Percentiles rank a stretch among this genome's conserved stretches.
Evolutionary conservation across 306 rosid species (phyloP).

Genomic region (Mimosa bimucronata): DNA sequence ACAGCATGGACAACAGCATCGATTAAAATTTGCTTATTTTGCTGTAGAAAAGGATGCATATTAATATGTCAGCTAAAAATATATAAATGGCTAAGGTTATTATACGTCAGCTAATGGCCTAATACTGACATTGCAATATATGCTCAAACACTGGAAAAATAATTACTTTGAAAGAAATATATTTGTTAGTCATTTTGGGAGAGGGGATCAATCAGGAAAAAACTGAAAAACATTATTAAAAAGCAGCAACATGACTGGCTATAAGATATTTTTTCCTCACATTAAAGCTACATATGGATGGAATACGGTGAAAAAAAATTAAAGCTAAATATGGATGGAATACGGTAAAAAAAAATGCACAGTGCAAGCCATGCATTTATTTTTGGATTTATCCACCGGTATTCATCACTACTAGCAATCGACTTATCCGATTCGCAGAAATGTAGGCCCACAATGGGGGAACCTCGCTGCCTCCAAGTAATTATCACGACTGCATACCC

Average conservation of each 20-base stretch:
- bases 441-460: no score
- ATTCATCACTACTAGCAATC: no score
- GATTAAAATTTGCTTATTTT: constrained; percentile 88
- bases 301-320: constrained; percentile 13
- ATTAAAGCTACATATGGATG: constrained; percentile 20
- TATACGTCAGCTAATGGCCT: background rate
- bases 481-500: no score
- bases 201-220: background rate
- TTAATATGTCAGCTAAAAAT: constrained; percentile 32
- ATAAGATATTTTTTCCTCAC: constrained; percentile 24
- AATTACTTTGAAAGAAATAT: background rate
- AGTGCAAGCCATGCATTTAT: no score
- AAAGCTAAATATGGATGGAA: constrained; percentile 18
- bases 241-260: constrained; percentile 19
- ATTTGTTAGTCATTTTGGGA: constrained; percentile 6
- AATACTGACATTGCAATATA: constrained; percentile 7
- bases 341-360: constrained; percentile 8
- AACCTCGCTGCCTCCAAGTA: no score
- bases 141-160: constrained; percentile 15
- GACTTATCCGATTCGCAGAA: no score
- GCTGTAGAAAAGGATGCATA: constrained; percentile 63
- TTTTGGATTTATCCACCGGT: no score
- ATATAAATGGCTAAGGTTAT: constrained; percentile 11
- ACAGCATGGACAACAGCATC: constrained; percentile 99
- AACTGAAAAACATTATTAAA: constrained; percentile 1